A percentile compares a stretch with the other conserved stretches of the same genome.
These are phyloP conservation scores for Penicillium salamii DNA, from an alignment of 495 filamentous ascomycete genomes.

Conservation along the genomic window DNA sequence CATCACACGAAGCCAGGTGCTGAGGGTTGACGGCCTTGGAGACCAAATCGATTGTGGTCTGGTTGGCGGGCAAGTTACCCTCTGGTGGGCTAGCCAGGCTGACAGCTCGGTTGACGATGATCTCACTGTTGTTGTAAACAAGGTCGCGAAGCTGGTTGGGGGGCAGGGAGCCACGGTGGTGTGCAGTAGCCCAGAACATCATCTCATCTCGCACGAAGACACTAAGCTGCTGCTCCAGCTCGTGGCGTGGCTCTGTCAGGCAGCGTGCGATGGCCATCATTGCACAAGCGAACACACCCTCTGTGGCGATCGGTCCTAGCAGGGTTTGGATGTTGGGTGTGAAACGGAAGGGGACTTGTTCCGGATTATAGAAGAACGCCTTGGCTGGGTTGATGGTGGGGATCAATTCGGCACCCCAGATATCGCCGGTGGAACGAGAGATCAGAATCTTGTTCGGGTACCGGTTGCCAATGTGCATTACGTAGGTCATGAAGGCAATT, in stretches of 20 bases:
- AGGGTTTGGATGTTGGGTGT: slow-evolving; percentile 94
- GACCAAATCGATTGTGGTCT: slow-evolving; percentile 92
- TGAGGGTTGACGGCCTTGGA: slow-evolving; percentile 81
- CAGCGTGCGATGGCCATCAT: slow-evolving; percentile 95
- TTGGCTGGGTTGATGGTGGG: slow-evolving; percentile 74
- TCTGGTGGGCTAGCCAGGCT: slow-evolving; percentile 66
- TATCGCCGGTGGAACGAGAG: slow-evolving; percentile 81
- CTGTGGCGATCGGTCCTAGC: slow-evolving; percentile 91
- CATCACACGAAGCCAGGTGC: slow-evolving; percentile 78
- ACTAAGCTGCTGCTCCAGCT: slow-evolving; percentile 87
- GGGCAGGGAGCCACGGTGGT: slow-evolving; percentile 63
- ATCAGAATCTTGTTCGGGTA: slow-evolving; percentile 95
- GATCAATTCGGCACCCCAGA: slow-evolving; percentile 95
- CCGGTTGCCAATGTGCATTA: slow-evolving; percentile 90
- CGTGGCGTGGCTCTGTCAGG: slow-evolving; percentile 84
- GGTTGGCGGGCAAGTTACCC: slow-evolving; percentile 82
- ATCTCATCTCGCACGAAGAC: slow-evolving; percentile 97
- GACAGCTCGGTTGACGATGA: slow-evolving; percentile 84
- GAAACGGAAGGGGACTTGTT: slow-evolving; percentile 93
- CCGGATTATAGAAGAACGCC: slow-evolving; percentile 88
- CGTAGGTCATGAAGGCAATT: slow-evolving; percentile 97
- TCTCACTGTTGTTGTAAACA: slow-evolving; percentile 83
- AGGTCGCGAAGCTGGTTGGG: slow-evolving; percentile 77
- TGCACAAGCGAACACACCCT: slow-evolving; percentile 88
- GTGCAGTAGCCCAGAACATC: slow-evolving; percentile 91